Evolutionary conservation across 176 grass and related monocot species (phyloP).

Genomic region (Echinochloa phyllopogon): DNA sequence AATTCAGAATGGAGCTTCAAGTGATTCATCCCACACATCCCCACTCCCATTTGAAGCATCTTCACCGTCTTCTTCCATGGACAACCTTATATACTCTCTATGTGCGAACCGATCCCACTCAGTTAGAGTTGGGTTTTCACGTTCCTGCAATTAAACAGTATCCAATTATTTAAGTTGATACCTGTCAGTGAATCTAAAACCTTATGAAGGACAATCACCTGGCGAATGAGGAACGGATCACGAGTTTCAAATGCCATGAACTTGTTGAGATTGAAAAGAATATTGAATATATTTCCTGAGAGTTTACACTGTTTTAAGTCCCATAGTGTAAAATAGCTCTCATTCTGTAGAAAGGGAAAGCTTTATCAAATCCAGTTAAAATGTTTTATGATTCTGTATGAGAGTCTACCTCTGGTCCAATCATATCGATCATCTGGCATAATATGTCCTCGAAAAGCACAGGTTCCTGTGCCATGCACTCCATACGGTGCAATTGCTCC

Average conservation of each 20-base stretch:
- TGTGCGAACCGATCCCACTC: conserved; percentile 99
- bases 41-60: conserved; percentile 99
- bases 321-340: conserved; percentile 76
- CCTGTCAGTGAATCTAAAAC: conserved; percentile 20
- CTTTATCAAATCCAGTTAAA: conserved; percentile 39
- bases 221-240: conserved; percentile 97
- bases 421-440: conserved; percentile 99
- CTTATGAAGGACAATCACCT: conserved; percentile 60
- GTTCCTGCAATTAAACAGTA: conserved; percentile 63
- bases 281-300: conserved; percentile 99
- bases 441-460: conserved; percentile 99
- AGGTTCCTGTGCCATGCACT: conserved; percentile 98
- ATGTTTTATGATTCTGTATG: conserved; percentile 22
- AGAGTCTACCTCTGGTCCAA: conserved; percentile 87
- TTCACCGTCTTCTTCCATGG: conserved; percentile 99
- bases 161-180: conserved; percentile 29
- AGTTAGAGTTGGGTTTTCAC: conserved; percentile 94
- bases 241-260: conserved; percentile 99
- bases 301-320: conserved; percentile 94
- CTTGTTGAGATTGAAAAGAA: conserved; percentile 99
- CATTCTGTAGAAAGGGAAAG: conserved; percentile 71
- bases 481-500: conserved; percentile 99
- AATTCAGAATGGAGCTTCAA: conserved; percentile 92
- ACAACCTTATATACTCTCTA: conserved; percentile 97
- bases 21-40: conserved; percentile 99